Conservation (phyloP, 306 rosid genomes). For the Quercus bicolor region DNA sequence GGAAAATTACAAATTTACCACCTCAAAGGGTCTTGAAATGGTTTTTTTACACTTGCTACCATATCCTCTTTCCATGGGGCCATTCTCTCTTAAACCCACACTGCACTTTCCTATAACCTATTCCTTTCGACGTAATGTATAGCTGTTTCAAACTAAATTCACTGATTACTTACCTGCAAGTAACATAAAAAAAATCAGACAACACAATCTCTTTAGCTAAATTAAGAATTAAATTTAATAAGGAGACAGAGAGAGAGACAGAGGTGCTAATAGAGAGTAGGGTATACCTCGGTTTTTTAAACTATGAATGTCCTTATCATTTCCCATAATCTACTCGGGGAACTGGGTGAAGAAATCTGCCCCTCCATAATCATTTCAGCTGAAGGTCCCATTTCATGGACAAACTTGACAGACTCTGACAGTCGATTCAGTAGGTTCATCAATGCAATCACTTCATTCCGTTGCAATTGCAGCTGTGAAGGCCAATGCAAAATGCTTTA, state of each 20-base stretch:
- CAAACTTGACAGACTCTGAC: conserved; percentile 72
- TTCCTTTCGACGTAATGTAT: background rate
- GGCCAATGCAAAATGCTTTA: conserved; percentile 2
- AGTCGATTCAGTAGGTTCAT: conserved; percentile 86
- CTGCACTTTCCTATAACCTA: background rate
- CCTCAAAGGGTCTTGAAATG: background rate
- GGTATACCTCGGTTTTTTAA: conserved; percentile 28
- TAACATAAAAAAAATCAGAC: background rate
- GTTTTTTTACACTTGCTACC: background rate
- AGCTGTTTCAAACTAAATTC: background rate
- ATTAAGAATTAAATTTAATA: background rate
- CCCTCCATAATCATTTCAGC: conserved; percentile 48
- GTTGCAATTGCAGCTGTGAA: conserved; percentile 83
- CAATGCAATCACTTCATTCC: conserved; percentile 93
- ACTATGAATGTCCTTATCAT: conserved; percentile 43
- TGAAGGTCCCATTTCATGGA: conserved; percentile 64
- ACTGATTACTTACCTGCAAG: conserved; percentile 15
- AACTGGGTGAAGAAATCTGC: conserved; percentile 29
- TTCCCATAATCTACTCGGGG: conserved; percentile 36
- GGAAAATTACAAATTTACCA: background rate
- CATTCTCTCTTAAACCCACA: conserved; percentile 1
- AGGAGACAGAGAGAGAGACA: too few species aligned
- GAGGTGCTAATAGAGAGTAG: background rate
- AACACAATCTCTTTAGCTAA: background rate
- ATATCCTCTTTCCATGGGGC: background rate